Evolutionary conservation across 2,329 filamentous ascomycete genomes (phyloP), one percentile per base, ranked within the genome.

Genomic region (Thielaviopsis ethacetica): DNA sequence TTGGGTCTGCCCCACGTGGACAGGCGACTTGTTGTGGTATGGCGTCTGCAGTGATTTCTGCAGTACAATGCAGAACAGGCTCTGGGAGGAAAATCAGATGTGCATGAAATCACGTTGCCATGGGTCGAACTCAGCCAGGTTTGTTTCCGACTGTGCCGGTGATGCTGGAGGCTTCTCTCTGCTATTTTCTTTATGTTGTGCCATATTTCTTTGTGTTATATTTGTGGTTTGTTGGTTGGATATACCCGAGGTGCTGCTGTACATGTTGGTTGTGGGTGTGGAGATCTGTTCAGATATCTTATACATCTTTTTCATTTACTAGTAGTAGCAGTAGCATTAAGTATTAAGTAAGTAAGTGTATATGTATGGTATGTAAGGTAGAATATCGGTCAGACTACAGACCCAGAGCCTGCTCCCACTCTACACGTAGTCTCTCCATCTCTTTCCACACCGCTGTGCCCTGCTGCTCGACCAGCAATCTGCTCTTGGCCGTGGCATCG

Each of bases 381-480:
- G 38, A 3, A 17, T 44, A n/a, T n/a, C 38, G 38, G 2, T 7
- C n/a, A 44, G 17, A 38, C 24, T 53, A 60, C 21, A 60, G 30
- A 53, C 56, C 53, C 10, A 61, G 53, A 5, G 56, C n/a, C n/a
- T 64, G 71, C 68, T 81, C 83, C 89, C 84, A 90, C 65, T 79
- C 73, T 26, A 67, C 68, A 65, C 89, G 76, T 72, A 94, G 68
- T 64, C 73, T 74, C 74, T 93, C 88, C 77, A 93, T 84, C 70
- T 81, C 75, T 62, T 67, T 74, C 87, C 87, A 91, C 63, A 77
- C 81, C 64, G 73, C 68, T 7, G 72, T 75, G 0, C 84, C 86
- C 27, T 78, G 66, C 62, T 76, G 74, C 68, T 86, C 79, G 66
- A 91, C 88, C 62, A 79, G 73, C 38, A 74, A 73, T 58, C 77